phyloP scores from a whole-genome alignment of 1,284 basidiomycete species.

The Trichosporon sp. region DNA sequence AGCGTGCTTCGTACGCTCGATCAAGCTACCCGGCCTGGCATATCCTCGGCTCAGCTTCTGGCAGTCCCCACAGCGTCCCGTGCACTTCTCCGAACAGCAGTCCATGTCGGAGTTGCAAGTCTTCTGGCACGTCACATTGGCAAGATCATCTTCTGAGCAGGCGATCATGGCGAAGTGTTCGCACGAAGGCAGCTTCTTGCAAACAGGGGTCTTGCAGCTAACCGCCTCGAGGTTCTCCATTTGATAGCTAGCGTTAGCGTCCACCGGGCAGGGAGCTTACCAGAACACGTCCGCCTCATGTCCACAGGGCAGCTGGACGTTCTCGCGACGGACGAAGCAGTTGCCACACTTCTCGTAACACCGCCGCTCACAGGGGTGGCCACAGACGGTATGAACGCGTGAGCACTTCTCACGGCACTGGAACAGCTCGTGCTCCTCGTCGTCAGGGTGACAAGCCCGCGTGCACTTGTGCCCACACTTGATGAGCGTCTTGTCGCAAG shows the following conservation, averaged over 20 bases:
- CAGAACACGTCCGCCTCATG: constrained; percentile 57
- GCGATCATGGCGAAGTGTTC: constrained; percentile 56
- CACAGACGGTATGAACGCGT: constrained; percentile 54
- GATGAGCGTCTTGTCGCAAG: constrained; percentile 50
- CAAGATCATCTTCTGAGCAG: constrained; percentile 54
- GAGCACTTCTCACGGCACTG: constrained; percentile 57
- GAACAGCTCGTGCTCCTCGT: constrained; percentile 56
- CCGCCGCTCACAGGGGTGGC: constrained; percentile 59
- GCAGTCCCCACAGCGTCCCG: no score
- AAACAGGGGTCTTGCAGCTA: constrained; percentile 53
- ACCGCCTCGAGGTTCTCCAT: no score
- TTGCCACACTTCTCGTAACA: constrained; percentile 59
- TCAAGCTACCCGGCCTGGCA: no score
- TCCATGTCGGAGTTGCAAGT: no score
- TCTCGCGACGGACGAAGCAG: constrained; percentile 56
- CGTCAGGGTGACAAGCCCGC: constrained; percentile 67
- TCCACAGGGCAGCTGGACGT: constrained; percentile 61
- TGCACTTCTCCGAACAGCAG: no score
- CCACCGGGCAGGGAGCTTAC: constrained; percentile 47
- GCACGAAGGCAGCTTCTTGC: constrained; percentile 56
- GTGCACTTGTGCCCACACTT: constrained; percentile 67
- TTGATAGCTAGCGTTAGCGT: no score
- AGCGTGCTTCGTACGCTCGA: no score
- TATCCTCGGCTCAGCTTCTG: no score
- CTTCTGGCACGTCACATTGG: constrained; percentile 48